Conservation (phyloP, 257 asterid genomes). For the Solanum dulcamara region DNA sequence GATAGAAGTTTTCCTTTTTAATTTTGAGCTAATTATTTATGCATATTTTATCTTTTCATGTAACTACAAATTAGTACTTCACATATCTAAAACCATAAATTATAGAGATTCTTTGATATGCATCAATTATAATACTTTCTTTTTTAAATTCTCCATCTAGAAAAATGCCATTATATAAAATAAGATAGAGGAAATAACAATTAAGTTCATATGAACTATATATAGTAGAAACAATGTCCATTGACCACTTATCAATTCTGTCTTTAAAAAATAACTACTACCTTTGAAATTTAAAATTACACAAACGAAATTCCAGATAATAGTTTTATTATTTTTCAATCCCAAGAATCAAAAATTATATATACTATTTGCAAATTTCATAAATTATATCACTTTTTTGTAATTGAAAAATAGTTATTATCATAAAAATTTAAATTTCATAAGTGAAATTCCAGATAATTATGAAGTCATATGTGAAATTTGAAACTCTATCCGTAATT, state of each 20-base stretch:
- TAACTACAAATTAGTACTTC: background rate
- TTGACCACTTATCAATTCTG: background rate
- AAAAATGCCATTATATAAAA: background rate
- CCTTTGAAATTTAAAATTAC: background rate
- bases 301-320: background rate
- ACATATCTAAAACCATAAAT: background rate
- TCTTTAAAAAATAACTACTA: background rate
- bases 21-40: background rate
- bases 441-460: background rate
- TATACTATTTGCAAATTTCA: no score
- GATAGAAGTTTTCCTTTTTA: background rate
- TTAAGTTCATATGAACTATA: background rate
- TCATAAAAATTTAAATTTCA: background rate
- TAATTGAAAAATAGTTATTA: background rate
- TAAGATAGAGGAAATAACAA: background rate
- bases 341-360: background rate
- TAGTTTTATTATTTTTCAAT: background rate
- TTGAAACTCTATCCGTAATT: background rate
- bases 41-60: background rate
- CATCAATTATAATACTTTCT: background rate
- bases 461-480: background rate
- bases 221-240: background rate
- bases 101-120: background rate
- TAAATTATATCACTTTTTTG: no score
- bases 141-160: accelerated